Evolutionary conservation across 495 filamentous ascomycete genomes (phyloP).

Genomic region (Jackrogersella minutella): DNA sequence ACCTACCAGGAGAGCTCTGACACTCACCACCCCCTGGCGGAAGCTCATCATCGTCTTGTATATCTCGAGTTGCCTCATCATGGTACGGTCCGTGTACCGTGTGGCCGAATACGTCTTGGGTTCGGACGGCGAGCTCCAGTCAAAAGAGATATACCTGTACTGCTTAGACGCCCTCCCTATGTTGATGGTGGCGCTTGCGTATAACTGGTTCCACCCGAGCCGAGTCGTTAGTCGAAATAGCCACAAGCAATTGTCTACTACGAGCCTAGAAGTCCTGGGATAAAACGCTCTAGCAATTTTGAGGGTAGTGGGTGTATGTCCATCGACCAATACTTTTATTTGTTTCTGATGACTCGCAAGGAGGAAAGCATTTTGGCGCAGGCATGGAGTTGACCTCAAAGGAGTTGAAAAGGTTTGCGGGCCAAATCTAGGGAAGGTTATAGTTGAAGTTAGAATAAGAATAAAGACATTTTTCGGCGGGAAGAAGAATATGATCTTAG

Average conservation of each 20-base stretch:
- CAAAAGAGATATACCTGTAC: slow-evolving; percentile 65
- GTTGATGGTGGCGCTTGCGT: slow-evolving; percentile 54
- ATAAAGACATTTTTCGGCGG: too few relatives aligned
- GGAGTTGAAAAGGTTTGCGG: too few relatives aligned
- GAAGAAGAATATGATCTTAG: too few relatives aligned
- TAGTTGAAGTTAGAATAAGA: too few relatives aligned
- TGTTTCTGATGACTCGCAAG: too few relatives aligned
- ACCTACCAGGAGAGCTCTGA: slow-evolving; percentile 18
- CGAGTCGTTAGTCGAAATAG: slow-evolving; percentile 30
- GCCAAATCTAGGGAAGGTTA: too few relatives aligned
- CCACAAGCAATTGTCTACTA: not conserved
- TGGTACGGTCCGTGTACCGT: slow-evolving; percentile 65
- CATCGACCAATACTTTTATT: too few relatives aligned
- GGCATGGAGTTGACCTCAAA: too few relatives aligned
- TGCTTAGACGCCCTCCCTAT: slow-evolving; percentile 65
- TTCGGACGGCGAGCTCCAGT: slow-evolving; percentile 47
- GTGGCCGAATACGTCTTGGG: slow-evolving; percentile 67
- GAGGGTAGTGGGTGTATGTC: too few relatives aligned
- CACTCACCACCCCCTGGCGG: slow-evolving; percentile 51
- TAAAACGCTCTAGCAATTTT: too few relatives aligned
- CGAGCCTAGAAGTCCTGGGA: slow-evolving; percentile 15
- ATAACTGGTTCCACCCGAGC: slow-evolving; percentile 56
- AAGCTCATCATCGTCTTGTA: slow-evolving; percentile 64
- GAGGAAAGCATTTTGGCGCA: too few relatives aligned
- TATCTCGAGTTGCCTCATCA: slow-evolving; percentile 58